Evolutionary conservation across 2,329 filamentous ascomycete species (phyloP).

Genomic region (Decorospora gaudefroyi): DNA sequence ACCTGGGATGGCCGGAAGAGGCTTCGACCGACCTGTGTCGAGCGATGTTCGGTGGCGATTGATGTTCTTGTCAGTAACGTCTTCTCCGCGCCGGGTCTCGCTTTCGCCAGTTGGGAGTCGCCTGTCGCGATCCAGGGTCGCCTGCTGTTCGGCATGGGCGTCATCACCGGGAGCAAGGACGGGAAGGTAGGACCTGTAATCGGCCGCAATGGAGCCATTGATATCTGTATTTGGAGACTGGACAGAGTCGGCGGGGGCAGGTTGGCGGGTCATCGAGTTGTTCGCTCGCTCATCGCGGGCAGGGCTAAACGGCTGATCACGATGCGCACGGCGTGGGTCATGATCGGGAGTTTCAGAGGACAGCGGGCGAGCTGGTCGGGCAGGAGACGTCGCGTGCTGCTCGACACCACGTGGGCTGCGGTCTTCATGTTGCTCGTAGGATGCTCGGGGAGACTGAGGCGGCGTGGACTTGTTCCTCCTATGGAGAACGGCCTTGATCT

Average conservation of each 20-base stretch:
- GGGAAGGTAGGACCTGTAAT: constrained; percentile 30
- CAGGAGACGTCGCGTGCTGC: constrained; percentile 6
- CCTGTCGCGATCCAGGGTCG: constrained; percentile 28
- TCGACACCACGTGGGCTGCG: constrained; percentile 7
- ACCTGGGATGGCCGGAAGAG: constrained; percentile 15
- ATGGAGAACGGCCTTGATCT: constrained; percentile 24
- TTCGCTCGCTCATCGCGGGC: neutral
- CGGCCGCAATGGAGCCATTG: constrained; percentile 24
- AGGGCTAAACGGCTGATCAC: constrained; percentile 8
- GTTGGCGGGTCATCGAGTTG: neutral
- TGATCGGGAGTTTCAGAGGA: neutral
- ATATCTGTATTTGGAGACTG: constrained; percentile 8
- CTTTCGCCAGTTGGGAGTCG: constrained; percentile 18
- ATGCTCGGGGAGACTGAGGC: constrained; percentile 10
- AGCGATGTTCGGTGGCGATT: constrained; percentile 18
- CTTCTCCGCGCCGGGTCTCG: constrained; percentile 59
- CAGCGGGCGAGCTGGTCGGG: constrained; percentile 1
- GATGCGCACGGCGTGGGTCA: constrained; percentile 7
- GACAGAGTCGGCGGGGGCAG: neutral
- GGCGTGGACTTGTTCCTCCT: constrained; percentile 15
- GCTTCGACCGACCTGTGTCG: constrained; percentile 6
- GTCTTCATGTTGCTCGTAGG: constrained; percentile 10
- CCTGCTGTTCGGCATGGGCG: constrained; percentile 18
- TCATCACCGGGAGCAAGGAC: constrained; percentile 18
- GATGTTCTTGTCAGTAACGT: constrained; percentile 40